Base-by-base conservation (phyloP, 306 rosid species). In the Cyclanthera cordifolia region DNA sequence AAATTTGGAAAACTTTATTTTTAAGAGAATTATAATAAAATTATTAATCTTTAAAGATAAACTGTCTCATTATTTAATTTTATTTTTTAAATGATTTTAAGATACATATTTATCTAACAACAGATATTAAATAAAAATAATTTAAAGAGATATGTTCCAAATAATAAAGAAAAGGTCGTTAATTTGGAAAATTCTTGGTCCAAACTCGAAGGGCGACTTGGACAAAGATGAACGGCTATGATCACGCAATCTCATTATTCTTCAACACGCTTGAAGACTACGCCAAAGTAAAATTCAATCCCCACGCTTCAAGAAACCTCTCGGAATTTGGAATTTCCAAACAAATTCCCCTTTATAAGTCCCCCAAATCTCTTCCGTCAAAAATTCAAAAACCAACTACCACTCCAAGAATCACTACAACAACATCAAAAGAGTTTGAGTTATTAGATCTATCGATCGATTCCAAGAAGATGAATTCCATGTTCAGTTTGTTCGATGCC, bases 401-500 rank as follows among this genome's bases (percentile, higher is more conserved):
- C 32, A 53, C 24, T 10, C 25, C 59, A 24, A 54, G 17, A 46
- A 46, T 10, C 10, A 27, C 3, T 3, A 27, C 30, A 27, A 27
- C 30, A 27, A 27, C 30, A 27, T 1, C 30, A 27, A 4, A 51
- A 7, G 11, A 39, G 2, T n/a, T 1, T 0, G 9, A 27, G 30
- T 27, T 27, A 27, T 27, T n/a, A n/a, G n/a, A n/a, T 27, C 30
- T 1, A 10, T 13, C 16, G 12, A 45, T 45, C 48, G 1, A 9
- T 19, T 52, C 25, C 2, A 27, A 7, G 3, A 60, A 34, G 30
- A 61, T 61, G 69, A 61, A 61, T 61, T 61, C 69, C n/a, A 74
- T 82, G 61, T 82, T 82, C 83, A 79, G 83, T 50, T 70, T 76
- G 10, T 82, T 79, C 53, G 86, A 82, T 51, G 79, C 73, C 21